Evolutionary conservation across 768 basidiomycete species (phyloP).

Genomic region (Hygrophorus russula): DNA sequence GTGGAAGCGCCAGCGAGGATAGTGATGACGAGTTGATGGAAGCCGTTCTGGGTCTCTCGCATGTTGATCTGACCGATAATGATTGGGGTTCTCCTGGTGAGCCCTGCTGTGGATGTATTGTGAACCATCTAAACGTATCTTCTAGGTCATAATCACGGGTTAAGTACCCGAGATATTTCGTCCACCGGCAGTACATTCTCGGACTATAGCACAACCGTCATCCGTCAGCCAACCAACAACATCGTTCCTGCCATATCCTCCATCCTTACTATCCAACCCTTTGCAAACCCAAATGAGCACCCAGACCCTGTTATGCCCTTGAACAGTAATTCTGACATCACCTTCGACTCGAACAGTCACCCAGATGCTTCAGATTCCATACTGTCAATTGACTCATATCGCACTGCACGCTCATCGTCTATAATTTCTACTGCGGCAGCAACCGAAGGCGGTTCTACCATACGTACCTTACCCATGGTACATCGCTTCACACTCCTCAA

Average conservation of each 20-base stretch:
- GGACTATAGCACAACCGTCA: conserved; percentile 62
- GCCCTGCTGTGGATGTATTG: background rate
- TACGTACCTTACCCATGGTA: conserved; percentile 44
- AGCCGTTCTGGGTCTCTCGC: conserved; percentile 43
- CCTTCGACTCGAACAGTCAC: conserved; percentile 15
- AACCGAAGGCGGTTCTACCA: conserved; percentile 69
- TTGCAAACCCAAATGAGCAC: conserved; percentile 36
- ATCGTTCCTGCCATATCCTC: conserved; percentile 53
- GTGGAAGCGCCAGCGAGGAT: conserved; percentile 47
- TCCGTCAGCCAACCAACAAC: conserved; percentile 34
- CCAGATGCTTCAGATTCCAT: conserved; percentile 30
- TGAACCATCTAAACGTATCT: conserved; percentile 8
- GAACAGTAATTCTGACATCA: conserved; percentile 9
- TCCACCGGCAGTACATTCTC: conserved; percentile 24
- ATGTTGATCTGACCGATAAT: conserved; percentile 15
- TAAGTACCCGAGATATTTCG: conserved; percentile 21
- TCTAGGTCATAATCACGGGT: conserved; percentile 23
- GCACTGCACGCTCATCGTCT: conserved; percentile 41
- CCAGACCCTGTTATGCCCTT: conserved; percentile 25
- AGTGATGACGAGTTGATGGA: conserved; percentile 54
- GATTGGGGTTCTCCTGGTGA: too few relatives aligned
- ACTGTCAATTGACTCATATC: conserved; percentile 30
- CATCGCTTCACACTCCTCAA: conserved; percentile 85
- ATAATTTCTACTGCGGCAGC: conserved; percentile 53
- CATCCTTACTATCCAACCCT: conserved; percentile 58